Conservation (phyloP, 2,329 filamentous ascomycete genomes). For the Cladosporium austrohemisphaericum region DNA sequence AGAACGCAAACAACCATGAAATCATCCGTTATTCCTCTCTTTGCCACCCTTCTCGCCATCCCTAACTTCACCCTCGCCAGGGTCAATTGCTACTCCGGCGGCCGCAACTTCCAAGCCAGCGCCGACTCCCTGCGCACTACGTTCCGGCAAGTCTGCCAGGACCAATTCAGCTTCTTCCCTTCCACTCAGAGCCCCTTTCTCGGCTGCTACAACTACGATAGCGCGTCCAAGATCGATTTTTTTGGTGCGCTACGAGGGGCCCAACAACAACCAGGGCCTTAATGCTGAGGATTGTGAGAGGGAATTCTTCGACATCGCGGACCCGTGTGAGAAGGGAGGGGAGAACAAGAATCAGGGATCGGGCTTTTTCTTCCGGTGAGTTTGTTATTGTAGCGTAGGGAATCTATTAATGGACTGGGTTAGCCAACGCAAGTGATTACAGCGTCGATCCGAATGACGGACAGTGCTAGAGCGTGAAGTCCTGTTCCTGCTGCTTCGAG, state of each 20-base stretch:
- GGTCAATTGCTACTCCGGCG: not conserved
- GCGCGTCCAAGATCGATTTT: not conserved
- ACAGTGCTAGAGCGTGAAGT: too few relatives aligned
- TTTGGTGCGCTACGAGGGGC: not conserved
- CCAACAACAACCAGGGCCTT: not conserved
- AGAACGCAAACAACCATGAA: too few relatives aligned
- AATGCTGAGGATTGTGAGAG: not conserved
- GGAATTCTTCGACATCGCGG: not conserved
- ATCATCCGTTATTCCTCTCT: too few relatives aligned
- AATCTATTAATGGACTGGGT: too few relatives aligned
- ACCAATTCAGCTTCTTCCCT: not conserved
- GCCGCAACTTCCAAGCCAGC: not conserved
- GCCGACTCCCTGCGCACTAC: not conserved
- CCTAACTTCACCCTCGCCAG: too few relatives aligned
- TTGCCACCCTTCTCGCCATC: too few relatives aligned
- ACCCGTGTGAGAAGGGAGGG: not conserved
- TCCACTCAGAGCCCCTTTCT: not conserved
- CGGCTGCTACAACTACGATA: not conserved
- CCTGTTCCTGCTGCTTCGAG: too few relatives aligned
- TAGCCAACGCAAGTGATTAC: too few relatives aligned
- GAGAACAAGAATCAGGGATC: not conserved
- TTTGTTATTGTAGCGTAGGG: too few relatives aligned
- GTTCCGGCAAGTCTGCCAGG: not conserved
- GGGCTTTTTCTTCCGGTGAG: too few relatives aligned
- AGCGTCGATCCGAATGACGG: too few relatives aligned